Conservation (phyloP, 2,329 filamentous ascomycete genomes). For the Exophiala lecanii-corni region DNA sequence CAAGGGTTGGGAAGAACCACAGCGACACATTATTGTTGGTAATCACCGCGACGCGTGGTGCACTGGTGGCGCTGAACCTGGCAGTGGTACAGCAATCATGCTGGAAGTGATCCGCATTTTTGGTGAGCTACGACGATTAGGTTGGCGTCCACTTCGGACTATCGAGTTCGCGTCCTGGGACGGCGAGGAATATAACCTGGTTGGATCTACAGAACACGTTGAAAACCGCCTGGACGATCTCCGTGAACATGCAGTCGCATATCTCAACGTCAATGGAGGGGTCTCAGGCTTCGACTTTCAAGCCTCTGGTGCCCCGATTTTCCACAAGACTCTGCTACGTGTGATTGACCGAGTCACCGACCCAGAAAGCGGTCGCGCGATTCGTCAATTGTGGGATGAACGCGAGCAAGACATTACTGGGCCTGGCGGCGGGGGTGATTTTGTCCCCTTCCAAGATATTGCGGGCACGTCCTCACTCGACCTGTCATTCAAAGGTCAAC, state of each 20-base stretch:
- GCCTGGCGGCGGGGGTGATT: constrained; percentile 73
- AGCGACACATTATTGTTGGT: constrained; percentile 82
- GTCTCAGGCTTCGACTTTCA: constrained; percentile 71
- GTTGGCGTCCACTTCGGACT: constrained; percentile 88
- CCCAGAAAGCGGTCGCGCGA: constrained; percentile 54
- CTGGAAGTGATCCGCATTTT: constrained; percentile 84
- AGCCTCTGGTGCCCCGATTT: constrained; percentile 76
- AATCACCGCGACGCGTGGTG: constrained; percentile 93
- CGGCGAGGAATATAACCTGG: constrained; percentile 84
- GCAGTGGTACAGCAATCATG: constrained; percentile 84
- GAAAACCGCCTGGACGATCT: constrained; percentile 74
- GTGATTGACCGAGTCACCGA: constrained; percentile 72
- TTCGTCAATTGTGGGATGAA: constrained; percentile 72
- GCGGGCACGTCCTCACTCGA: constrained; percentile 85
- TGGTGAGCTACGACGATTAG: constrained; percentile 67
- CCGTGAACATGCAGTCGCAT: constrained; percentile 71
- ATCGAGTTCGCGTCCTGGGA: constrained; percentile 99
- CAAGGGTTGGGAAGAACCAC: constrained; percentile 72
- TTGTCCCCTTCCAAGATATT: constrained; percentile 85
- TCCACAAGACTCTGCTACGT: constrained; percentile 65
- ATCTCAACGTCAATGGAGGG: constrained; percentile 85
- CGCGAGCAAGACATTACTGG: constrained; percentile 58
- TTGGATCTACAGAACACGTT: constrained; percentile 92
- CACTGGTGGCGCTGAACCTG: constrained; percentile 79
- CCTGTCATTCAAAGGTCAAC: constrained; percentile 66